phyloP scores from a whole-genome alignment of 495 filamentous ascomycete species.

The Xylaria sp. region DNA sequence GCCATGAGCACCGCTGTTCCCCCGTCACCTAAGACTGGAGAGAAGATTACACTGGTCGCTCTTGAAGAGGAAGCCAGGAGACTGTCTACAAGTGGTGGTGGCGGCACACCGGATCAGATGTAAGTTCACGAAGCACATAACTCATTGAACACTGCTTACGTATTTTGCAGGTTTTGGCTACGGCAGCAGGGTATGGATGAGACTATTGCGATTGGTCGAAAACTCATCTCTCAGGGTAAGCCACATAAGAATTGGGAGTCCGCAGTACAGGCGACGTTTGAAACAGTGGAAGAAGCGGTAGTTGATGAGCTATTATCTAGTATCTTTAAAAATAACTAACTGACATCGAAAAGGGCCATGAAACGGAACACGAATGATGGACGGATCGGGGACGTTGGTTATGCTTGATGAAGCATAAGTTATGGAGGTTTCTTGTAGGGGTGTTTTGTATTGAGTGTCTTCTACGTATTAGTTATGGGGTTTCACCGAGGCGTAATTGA shows the following conservation, averaged over 20 bases:
- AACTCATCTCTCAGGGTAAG: slow-evolving; percentile 35
- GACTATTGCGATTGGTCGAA: slow-evolving; percentile 48
- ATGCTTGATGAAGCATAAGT: neutral
- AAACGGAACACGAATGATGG: neutral
- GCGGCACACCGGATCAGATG: slow-evolving; percentile 62
- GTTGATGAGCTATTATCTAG: slow-evolving; percentile 21
- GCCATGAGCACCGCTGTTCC: slow-evolving; percentile 45
- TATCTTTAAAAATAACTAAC: slow-evolving; percentile 10
- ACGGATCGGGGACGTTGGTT: neutral
- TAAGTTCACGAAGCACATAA: slow-evolving; percentile 34
- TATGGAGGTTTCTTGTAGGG: neutral
- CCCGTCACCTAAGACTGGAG: slow-evolving; percentile 46
- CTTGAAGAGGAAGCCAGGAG: slow-evolving; percentile 73
- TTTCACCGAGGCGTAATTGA: neutral
- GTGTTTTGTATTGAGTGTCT: neutral
- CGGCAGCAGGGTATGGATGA: slow-evolving; percentile 48
- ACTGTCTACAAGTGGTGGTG: slow-evolving; percentile 53
- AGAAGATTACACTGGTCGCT: slow-evolving; percentile 55
- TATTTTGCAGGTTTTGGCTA: slow-evolving; percentile 45
- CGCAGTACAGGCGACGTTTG: slow-evolving; percentile 11
- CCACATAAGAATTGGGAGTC: slow-evolving; percentile 26
- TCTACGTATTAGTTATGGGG: neutral
- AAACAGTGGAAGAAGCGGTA: slow-evolving; percentile 17
- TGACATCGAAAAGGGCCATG: neutral
- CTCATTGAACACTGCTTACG: slow-evolving; percentile 21